phyloP scores from a whole-genome alignment of 805 yeast genomes.

The Middelhovenomyces tepae region DNA sequence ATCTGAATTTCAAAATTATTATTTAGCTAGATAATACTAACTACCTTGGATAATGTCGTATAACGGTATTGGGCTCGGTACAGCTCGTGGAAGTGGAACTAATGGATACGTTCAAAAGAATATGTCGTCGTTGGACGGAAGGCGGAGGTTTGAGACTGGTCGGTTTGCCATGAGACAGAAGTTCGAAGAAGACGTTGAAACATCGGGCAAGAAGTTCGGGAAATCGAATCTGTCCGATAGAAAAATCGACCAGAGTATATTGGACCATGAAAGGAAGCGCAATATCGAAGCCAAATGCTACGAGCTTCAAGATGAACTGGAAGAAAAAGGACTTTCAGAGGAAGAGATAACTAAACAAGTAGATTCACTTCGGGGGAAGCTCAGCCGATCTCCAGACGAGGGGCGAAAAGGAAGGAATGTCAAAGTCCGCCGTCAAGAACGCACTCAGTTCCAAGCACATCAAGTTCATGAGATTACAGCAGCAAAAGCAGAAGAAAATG shows the following conservation, averaged over 20 bases:
- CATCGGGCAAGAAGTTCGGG: conserved; percentile 6
- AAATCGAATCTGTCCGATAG: conserved; percentile 13
- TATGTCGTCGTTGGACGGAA: conserved; percentile 8
- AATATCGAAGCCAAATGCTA: conserved; percentile 22
- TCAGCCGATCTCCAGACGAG: conserved; percentile 8
- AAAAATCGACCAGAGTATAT: conserved; percentile 18
- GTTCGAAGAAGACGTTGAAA: conserved; percentile 7
- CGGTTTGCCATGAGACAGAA: conserved; percentile 16
- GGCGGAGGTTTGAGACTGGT: conserved; percentile 11
- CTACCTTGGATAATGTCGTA: conserved; percentile 21
- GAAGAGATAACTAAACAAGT: conserved; percentile 17
- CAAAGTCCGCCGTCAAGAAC: not conserved
- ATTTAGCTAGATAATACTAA: not conserved
- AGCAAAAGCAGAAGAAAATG: conserved; percentile 14
- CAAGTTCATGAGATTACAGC: conserved; percentile 15
- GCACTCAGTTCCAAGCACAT: conserved; percentile 5
- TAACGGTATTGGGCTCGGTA: conserved; percentile 29
- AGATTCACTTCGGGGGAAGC: conserved; percentile 13
- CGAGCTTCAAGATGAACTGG: conserved; percentile 21
- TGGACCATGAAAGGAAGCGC: conserved; percentile 23
- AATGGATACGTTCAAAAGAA: conserved; percentile 28
- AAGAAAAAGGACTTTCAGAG: conserved; percentile 17
- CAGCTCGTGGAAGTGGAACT: conserved; percentile 28
- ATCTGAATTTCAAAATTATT: too few species aligned
- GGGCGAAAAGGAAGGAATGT: conserved; percentile 3